phyloP scores from a whole-genome alignment of 305 asterid genomes.

The Rubia peregrina region DNA sequence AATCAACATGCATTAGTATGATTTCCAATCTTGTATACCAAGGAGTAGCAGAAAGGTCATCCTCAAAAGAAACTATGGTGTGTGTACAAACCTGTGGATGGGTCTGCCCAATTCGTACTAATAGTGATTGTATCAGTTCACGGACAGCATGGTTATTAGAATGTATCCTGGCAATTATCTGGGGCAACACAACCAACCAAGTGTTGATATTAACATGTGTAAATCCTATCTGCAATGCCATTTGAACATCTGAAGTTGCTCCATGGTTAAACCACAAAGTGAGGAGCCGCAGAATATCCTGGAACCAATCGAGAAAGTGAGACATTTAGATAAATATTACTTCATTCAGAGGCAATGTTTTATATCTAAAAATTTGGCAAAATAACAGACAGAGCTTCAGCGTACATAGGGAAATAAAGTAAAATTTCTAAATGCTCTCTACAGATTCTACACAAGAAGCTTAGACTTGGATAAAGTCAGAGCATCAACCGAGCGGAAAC shows the following conservation, averaged over 20 bases:
- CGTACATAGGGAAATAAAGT: not conserved
- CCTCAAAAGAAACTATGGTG: not conserved
- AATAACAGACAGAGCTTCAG: not conserved
- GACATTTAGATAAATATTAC: not conserved
- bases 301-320: constrained; percentile 26
- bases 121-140: constrained; percentile 85
- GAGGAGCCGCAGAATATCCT: constrained; percentile 98
- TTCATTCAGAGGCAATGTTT: not conserved
- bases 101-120: constrained; percentile 94
- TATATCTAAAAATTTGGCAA: constrained; percentile 4
- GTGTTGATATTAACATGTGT: constrained; percentile 93
- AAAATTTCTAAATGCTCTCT: not conserved
- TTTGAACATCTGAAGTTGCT: constrained; percentile 90
- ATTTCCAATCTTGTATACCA: not conserved
- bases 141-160: constrained; percentile 87
- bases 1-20: not conserved
- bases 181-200: constrained; percentile 99
- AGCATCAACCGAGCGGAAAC: not conserved
- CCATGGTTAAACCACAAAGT: constrained; percentile 99
- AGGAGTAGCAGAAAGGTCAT: not conserved
- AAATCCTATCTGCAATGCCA: constrained; percentile 91
- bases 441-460: not conserved
- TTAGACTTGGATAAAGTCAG: not conserved
- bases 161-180: constrained; percentile 99
- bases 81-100: constrained; percentile 80